phyloP scores from a whole-genome alignment of 129 eudicot species.

The Escallonia herrerae region DNA sequence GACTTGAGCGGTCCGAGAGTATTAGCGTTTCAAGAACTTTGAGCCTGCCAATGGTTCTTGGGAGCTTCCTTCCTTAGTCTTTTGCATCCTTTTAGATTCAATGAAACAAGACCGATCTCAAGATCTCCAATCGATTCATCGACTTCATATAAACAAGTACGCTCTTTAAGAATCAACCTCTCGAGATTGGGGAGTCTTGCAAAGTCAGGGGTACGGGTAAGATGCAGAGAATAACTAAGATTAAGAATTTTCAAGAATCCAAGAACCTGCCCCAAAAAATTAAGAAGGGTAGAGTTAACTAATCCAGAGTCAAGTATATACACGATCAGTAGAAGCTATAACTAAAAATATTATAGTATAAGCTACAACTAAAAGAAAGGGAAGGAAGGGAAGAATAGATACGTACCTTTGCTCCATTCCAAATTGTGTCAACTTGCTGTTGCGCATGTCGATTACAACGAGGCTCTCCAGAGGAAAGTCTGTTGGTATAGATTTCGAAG shows the following conservation, averaged over 20 bases:
- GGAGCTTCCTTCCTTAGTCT: not conserved
- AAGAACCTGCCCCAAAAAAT: not conserved
- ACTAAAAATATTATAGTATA: not conserved
- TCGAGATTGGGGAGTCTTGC: slow-evolving; percentile 1
- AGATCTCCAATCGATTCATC: slow-evolving; percentile 10
- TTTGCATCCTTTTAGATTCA: slow-evolving; percentile 4
- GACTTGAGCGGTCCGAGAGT: no score
- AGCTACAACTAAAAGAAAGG: not conserved
- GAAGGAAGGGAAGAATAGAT: not conserved
- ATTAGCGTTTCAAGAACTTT: no score
- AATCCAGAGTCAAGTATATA: no score
- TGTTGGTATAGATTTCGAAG: not conserved
- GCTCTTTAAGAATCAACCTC: not conserved
- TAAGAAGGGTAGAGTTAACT: not conserved
- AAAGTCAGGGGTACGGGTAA: slow-evolving; percentile 2
- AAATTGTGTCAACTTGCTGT: not conserved
- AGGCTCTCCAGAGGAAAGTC: not conserved
- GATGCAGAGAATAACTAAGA: slow-evolving; percentile 6
- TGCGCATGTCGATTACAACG: slow-evolving; percentile 5
- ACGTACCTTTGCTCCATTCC: not conserved
- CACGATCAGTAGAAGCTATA: not conserved
- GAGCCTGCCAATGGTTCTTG: no score
- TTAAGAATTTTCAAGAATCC: slow-evolving; percentile 7
- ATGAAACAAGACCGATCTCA: not conserved
- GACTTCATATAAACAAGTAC: not conserved